Evolutionary conservation across 441 rosid species (phyloP).

Genomic region (Corymbia calophylla): DNA sequence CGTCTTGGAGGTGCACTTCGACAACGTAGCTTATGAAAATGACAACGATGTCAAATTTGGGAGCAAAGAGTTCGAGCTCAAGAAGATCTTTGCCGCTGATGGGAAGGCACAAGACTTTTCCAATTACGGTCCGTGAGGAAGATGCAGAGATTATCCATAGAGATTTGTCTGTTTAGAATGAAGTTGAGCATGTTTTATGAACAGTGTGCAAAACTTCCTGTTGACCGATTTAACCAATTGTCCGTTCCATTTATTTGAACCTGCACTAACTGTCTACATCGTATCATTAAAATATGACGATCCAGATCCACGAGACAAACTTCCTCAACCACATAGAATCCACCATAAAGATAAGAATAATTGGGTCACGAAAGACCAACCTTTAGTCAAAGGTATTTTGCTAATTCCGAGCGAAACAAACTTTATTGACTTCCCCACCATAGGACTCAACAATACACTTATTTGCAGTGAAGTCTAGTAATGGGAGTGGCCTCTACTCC

Average conservation of each 20-base stretch:
- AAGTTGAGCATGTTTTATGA: constrained; percentile 49
- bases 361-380: not conserved
- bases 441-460: not conserved
- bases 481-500: not conserved
- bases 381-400: not conserved
- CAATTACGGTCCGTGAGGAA: constrained; percentile 44
- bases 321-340: not conserved
- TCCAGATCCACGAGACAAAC: not conserved
- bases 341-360: not conserved
- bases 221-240: not conserved
- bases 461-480: not conserved
- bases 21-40: not conserved
- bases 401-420: not conserved
- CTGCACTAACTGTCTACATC: not conserved
- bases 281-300: not conserved
- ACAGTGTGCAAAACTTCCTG: constrained; percentile 9
- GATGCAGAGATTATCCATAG: constrained; percentile 24
- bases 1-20: not conserved
- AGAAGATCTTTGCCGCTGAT: not conserved
- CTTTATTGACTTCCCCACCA: not conserved
- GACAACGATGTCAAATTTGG: not conserved
- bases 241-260: not conserved
- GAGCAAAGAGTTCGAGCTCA: not conserved
- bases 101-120: not conserved
- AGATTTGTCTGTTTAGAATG: constrained; percentile 37